Evolutionary conservation across 257 asterid genomes (phyloP).

Genomic region (Prunella vulgaris): DNA sequence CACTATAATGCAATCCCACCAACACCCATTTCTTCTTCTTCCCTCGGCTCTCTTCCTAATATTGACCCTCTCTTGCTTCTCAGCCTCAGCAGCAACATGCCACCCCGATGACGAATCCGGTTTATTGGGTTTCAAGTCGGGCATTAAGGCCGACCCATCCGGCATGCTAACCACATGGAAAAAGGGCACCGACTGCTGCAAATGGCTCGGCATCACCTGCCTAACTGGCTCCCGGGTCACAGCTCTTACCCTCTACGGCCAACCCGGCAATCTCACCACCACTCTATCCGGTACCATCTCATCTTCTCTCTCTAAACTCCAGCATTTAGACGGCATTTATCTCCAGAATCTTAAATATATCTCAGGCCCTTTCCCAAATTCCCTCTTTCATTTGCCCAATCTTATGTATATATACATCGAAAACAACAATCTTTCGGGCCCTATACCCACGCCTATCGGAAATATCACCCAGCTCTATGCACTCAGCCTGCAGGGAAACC

Average conservation of each 20-base stretch:
- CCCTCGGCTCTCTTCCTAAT: conserved; percentile 19
- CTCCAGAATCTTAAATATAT: conserved; percentile 38
- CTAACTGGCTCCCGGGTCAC: conserved; percentile 44
- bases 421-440: conserved; percentile 53
- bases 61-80: not conserved
- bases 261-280: conserved; percentile 27
- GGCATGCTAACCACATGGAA: conserved; percentile 55
- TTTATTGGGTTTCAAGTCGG: conserved; percentile 56
- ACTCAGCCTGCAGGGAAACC: conserved; percentile 50
- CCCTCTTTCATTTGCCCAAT: conserved; percentile 32
- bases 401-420: conserved; percentile 38
- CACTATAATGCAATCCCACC: conserved; percentile 16
- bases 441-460: conserved; percentile 40
- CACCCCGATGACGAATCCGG: conserved; percentile 62
- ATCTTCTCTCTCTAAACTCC: conserved; percentile 51
- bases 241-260: conserved; percentile 23
- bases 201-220: conserved; percentile 60
- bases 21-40: not conserved
- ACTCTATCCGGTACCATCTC: conserved; percentile 58
- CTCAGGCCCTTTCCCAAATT: conserved; percentile 55
- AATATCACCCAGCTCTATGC: conserved; percentile 23
- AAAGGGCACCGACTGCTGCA: conserved; percentile 70
- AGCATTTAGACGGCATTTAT: conserved; percentile 32
- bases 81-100: conserved; percentile 46
- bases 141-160: conserved; percentile 68